Base-by-base conservation (phyloP, 495 filamentous ascomycete genomes). In the Sordaria brevicollis region DNA sequence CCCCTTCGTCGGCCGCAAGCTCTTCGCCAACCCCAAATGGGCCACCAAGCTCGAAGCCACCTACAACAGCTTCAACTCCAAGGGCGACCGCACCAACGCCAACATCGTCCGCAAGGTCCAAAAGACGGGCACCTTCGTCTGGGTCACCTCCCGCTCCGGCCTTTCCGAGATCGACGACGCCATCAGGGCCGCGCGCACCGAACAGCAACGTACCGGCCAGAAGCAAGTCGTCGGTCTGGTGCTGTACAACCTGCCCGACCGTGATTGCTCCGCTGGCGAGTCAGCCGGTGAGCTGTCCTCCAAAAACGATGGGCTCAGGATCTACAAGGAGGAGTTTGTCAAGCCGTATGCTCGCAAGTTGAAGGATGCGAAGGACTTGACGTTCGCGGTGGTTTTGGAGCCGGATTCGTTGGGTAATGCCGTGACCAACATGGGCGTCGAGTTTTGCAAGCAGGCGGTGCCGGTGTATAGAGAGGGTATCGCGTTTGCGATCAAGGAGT, bases 241-340 rank as follows among this genome's bases (percentile, higher is more conserved):
- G 43, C 84, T 89, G 25, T 90, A 90, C 76, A 87, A 90, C 74
- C 76, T 90, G n/a, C 88, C 87, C 15, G 88, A 89, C 66, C 84
- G 88, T 49, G 88, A 90, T 76, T 90, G 88, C 73, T 82, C 83
- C 9, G 88, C 88, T 3, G 81, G 85, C 70, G 86, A 88, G 25
- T 86, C 83, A 39, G 88, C 88, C 33, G 88, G 88, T 33, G 88
- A 90, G 76, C 84, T 85, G 35, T 70, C 75, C 0, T 83, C 87
- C 71, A 82, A 77, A 5, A 73, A 87, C 69, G 82, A 77, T 41
- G 81, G 81, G 66, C 70, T 89, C 34, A 79, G 81, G 41, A 84
- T 85, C 36, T 90, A 90, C 77, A 87, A 89, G 79, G 54, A 73
- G 31, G 78, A 81, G 36, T 90, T 89, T 75, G 86, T 90, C 75